Percentiles rank a stretch among this genome's conserved stretches.
phyloP scores from a whole-genome alignment of 2,329 filamentous ascomycete species.

The Ampelomyces quisqualis region DNA sequence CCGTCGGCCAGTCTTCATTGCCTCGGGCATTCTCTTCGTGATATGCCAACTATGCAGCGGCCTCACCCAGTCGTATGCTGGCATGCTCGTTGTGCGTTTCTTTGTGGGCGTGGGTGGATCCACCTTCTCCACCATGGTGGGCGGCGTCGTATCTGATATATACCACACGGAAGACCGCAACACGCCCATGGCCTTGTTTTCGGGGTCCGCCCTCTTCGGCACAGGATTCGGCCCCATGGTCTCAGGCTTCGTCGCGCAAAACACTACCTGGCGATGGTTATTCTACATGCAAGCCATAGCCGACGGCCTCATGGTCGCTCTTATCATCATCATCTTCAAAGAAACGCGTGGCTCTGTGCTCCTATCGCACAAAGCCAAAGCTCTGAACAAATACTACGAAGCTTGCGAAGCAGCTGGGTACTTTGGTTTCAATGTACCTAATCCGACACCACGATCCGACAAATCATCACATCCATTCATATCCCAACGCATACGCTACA shows the following conservation, averaged over 20 bases:
- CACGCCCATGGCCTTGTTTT: slow-evolving; percentile 86
- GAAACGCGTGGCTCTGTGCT: slow-evolving; percentile 83
- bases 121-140: slow-evolving; percentile 83
- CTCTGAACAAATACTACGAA: slow-evolving; percentile 78
- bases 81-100: slow-evolving; percentile 75
- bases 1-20: slow-evolving; percentile 76
- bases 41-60: slow-evolving; percentile 72
- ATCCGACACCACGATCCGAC: slow-evolving; percentile 21
- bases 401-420: slow-evolving; percentile 66
- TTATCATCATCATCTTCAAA: slow-evolving; percentile 69
- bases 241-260: slow-evolving; percentile 66
- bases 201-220: slow-evolving; percentile 73
- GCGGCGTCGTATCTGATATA: slow-evolving; percentile 86
- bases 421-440: slow-evolving; percentile 54
- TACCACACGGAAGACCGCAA: slow-evolving; percentile 79
- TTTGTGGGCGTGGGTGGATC: slow-evolving; percentile 75
- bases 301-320: slow-evolving; percentile 62
- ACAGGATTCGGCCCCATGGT: slow-evolving; percentile 78
- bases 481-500: slow-evolving; percentile 69
- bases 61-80: slow-evolving; percentile 66
- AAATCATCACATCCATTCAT: no score
- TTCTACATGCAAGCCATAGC: slow-evolving; percentile 83
- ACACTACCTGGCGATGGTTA: slow-evolving; percentile 77
- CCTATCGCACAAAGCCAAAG: slow-evolving; percentile 70
- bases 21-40: slow-evolving; percentile 70